Evolutionary conservation across 176 grass and related monocot species (phyloP).

Genomic region (Neostapfia colusana): DNA sequence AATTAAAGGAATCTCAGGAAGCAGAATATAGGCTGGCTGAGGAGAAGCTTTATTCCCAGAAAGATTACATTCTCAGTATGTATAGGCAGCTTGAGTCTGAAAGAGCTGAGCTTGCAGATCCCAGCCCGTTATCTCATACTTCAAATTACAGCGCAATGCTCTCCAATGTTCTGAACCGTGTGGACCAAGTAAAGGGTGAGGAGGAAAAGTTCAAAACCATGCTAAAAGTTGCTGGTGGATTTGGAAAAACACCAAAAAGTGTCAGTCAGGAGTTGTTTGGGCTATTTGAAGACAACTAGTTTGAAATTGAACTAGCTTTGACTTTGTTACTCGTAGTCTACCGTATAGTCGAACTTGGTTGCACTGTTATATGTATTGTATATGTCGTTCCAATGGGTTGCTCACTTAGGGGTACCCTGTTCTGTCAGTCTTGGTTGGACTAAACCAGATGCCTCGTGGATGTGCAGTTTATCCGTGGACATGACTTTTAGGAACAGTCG

Average conservation of each 20-base stretch:
- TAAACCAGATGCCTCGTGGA: neutral
- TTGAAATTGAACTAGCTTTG: conserved; percentile 4
- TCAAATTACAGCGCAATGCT: conserved; percentile 54
- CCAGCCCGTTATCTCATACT: conserved; percentile 42
- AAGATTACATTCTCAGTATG: conserved; percentile 69
- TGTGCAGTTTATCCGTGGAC: neutral
- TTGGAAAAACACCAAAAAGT: conserved; percentile 41
- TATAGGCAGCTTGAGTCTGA: conserved; percentile 63
- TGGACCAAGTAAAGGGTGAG: conserved; percentile 71
- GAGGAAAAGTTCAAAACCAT: conserved; percentile 71
- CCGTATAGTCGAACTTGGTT: conserved; percentile 19
- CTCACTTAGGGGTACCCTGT: neutral
- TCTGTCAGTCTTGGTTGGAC: conserved; percentile 22
- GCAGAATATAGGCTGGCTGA: conserved; percentile 63
- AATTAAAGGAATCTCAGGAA: conserved; percentile 74
- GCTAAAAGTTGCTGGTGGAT: conserved; percentile 62
- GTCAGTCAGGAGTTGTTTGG: conserved; percentile 54
- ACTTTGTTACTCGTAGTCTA: conserved; percentile 12
- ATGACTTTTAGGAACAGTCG: conserved; percentile 21
- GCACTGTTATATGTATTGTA: conserved; percentile 36
- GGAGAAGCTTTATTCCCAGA: conserved; percentile 73
- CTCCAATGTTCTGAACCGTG: conserved; percentile 47
- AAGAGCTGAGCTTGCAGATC: conserved; percentile 56
- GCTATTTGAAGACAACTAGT: conserved; percentile 28
- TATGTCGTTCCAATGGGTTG: conserved; percentile 16